Evolutionary conservation across 192 early-diverging fungal species (phyloP), one percentile per base, ranked within the genome.

Genomic region (Coemansia sp.): DNA sequence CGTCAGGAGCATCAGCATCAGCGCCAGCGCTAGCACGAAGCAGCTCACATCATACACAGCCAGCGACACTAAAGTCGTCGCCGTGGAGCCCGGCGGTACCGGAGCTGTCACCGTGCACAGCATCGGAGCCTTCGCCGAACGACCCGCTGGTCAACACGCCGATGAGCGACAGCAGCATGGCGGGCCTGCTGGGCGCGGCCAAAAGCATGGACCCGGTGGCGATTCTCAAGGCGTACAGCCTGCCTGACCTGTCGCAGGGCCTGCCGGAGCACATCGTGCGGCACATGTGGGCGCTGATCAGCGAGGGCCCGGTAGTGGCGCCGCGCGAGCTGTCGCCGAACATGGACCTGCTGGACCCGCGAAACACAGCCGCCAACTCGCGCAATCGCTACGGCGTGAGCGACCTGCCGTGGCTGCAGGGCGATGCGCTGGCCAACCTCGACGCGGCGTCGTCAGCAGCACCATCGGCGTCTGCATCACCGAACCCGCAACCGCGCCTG

Each of bases 221-320:
- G 9, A 59, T 76, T 0, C 71, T 81, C 7, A 61, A 64, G 39
- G 64, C 79, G 2, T 60, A 64, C 53, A 66, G 54, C 7, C 48
- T 81, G 61, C 74, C 74, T 0, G 79, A 81, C 22, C 41, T 73
- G 52, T 28, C 68, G n/a, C 59, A 68, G 33, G 74, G 74, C 0
- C 65, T 81, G 41, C 55, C 79, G 9, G 79, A 76, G 36, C 28
- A 52, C 15, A 67, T 76, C 1, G 48, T 75, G 61, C 69, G 69
- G 48, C 67, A 62, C 48, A 76, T 76, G 71, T 73, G 65, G 63
- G 74, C 58, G 35, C 61, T 76, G 39, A 70, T 73, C 5, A 74
- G 45, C 45, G 45, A 48, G 17, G 14, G 8, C 8, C 39, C 61
- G 65, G 43, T 51, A 9, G 43, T 64, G 37, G 9, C 28, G 14